Conservation (phyloP, 2,329 filamentous ascomycete genomes). For the Xylogone sp. region DNA sequence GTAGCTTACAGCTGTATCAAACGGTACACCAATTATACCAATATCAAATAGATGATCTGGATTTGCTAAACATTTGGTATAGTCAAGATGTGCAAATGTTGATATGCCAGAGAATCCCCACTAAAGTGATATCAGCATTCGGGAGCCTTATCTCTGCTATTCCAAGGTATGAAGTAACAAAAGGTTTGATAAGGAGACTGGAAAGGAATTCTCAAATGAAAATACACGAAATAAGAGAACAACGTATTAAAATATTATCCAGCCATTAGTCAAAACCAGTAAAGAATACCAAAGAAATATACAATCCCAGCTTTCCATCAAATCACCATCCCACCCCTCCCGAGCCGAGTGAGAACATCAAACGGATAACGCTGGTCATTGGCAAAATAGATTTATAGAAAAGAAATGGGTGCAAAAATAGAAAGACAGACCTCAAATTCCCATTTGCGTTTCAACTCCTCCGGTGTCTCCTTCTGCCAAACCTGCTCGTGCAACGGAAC, state of each 20-base stretch:
- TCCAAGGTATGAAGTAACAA: too few species aligned
- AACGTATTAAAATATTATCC: too few species aligned
- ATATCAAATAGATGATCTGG: conserved; percentile 50
- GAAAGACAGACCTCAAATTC: conserved; percentile 45
- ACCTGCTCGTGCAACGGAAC: conserved; percentile 34
- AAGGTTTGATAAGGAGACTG: too few species aligned
- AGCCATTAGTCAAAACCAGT: too few species aligned
- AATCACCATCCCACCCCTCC: too few species aligned
- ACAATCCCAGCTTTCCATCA: too few species aligned
- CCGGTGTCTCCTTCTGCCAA: conserved; percentile 47
- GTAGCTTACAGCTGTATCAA: conserved; percentile 37
- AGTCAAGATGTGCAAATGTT: conserved; percentile 67
- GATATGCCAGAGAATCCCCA: conserved; percentile 71
- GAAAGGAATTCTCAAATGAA: too few species aligned
- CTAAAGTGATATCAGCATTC: conserved; percentile 22
- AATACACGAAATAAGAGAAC: too few species aligned
- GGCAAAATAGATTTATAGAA: not conserved
- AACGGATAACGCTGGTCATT: not conserved
- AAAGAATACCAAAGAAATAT: too few species aligned
- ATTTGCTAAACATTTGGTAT: conserved; percentile 66
- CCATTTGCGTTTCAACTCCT: conserved; percentile 54
- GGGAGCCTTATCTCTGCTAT: too few species aligned
- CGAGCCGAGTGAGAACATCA: not conserved
- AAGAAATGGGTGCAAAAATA: conserved; percentile 2
- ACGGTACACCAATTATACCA: conserved; percentile 46